Base-by-base conservation (phyloP, 1,284 basidiomycete species). In the Ustilago esculenta region DNA sequence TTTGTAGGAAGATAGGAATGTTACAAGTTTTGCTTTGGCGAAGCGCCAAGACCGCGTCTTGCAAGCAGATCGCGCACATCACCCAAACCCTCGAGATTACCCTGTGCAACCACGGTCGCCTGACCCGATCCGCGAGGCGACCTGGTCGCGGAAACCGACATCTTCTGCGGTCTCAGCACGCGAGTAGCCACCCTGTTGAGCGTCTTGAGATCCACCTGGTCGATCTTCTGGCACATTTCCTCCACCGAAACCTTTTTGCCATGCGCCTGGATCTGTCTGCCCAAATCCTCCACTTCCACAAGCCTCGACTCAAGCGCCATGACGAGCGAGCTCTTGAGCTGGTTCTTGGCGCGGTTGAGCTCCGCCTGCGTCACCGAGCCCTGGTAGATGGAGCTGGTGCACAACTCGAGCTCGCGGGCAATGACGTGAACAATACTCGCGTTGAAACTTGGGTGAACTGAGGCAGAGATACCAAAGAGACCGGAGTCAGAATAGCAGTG, bases 401-500 rank as follows among this genome's bases (percentile, higher is more conserved):
- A 79, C 9, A 82, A 72, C 65, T 86, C 84, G 23, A 86, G 79
- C 83, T 98, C 92, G 78, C 92, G 89, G 1, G 91, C 89, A 41
- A 98, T 87, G 72, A 97, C 88, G 24, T 92, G 89, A 42, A 94
- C 85, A 56, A 94, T 90, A 75, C 87, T 86, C 8, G 86, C 84
- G 12, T 87, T 86, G 69, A 85, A 85, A 56, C 81, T 59, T 0
- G 92, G 94, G 27, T 92, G 85, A 80, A 95, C 93, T n/a, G 90
- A 89, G 8, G 92, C 92, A 71, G 92, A 91, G 50, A 98, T 87
- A 17, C 95, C 96, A 81, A 98, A 98, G 11, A 98, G 86, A 2
- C 93, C 93, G 24, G 91, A 91, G 83, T 98, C 94, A 57, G 90
- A 89, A 84, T 98, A 98, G 80, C 95, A 95, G 84, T 98, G 94